Evolutionary conservation across 1,284 basidiomycete species (phyloP), one percentile per base, ranked within the genome.

Genomic region (Leucoagaricus sp.): DNA sequence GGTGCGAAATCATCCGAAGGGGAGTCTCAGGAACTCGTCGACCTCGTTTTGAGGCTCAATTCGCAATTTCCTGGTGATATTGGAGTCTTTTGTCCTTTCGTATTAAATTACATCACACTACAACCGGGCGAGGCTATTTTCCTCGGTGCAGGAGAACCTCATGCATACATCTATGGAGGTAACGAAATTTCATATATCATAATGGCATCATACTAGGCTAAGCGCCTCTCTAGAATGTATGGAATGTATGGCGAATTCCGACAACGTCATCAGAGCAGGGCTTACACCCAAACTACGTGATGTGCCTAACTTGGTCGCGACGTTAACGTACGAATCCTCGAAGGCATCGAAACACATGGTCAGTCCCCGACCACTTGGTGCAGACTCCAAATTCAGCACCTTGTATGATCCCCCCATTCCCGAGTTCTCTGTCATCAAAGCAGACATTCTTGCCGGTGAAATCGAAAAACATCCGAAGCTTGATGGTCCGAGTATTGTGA

Each of bases 251-350:
- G 95, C 95, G 25, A 96, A 94, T 55, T 96, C 94, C 1, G 96
- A 99, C 77, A 99, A 99, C 72, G 97, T 99, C 69, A 97, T 99
- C 57, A 91, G 97, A 47, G 97, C 97, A 1, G 97, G 97, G 17
- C 85, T 99, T 41, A 99, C 97, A 0, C 96, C 97, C 10, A 99
- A 99, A 74, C 82, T 93, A 21, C 87, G 96, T 58, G 97, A 99
- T 70, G 87, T 98, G 19, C 85, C 89, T 2, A 98, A 96, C 61
- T 85, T 99, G 49, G 79, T 98, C 58, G 78, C 84, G 3, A 93
- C 93, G 69, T 83, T 99, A 60, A 98, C 95, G 8, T 99, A 98
- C 73, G 80, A 76, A 51, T 81, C 91, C 12, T 85, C 87, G 1
- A 80, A 84, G 5, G 82, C 87, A 19, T 75, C 79, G 10, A 83